These are phyloP conservation scores for Nitzschia sp. DNA, from an alignment of 108 stramenopile species.

Conservation along the genomic window DNA sequence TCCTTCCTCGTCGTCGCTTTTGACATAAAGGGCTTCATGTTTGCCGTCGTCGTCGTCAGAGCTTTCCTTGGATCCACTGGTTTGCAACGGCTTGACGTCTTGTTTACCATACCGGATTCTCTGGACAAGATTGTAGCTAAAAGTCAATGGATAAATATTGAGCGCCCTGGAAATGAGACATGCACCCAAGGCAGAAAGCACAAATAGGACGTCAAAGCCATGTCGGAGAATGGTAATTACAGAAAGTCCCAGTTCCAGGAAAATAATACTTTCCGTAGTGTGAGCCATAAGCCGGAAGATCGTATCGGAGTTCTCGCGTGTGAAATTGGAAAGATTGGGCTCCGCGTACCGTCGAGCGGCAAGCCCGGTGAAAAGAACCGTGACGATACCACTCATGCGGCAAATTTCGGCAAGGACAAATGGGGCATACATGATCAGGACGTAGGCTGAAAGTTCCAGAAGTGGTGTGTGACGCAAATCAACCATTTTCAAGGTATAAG, in stretches of 20 bases:
- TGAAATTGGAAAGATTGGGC: slow-evolving; percentile 34
- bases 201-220: slow-evolving; percentile 29
- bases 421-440: slow-evolving; percentile 47
- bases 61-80: neutral
- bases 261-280: slow-evolving; percentile 45
- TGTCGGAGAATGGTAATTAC: slow-evolving; percentile 21
- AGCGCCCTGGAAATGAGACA: slow-evolving; percentile 61
- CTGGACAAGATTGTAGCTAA: slow-evolving; percentile 30
- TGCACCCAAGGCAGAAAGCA: slow-evolving; percentile 40
- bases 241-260: slow-evolving; percentile 62
- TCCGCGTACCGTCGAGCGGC: slow-evolving; percentile 30
- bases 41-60: neutral
- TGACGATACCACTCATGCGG: slow-evolving; percentile 58
- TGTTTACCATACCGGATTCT: neutral
- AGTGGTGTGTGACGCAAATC: slow-evolving; percentile 21
- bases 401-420: slow-evolving; percentile 48
- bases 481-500: slow-evolving; percentile 44
- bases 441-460: slow-evolving; percentile 40
- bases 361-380: slow-evolving; percentile 64
- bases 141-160: slow-evolving; percentile 53
- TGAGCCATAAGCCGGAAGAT: slow-evolving; percentile 41
- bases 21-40: neutral
- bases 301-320: slow-evolving; percentile 11
- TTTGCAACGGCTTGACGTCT: neutral
- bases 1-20: neutral